Evolutionary conservation across 2,329 filamentous ascomycete species (phyloP).

Genomic region (Teratosphaeria zuluensis): DNA sequence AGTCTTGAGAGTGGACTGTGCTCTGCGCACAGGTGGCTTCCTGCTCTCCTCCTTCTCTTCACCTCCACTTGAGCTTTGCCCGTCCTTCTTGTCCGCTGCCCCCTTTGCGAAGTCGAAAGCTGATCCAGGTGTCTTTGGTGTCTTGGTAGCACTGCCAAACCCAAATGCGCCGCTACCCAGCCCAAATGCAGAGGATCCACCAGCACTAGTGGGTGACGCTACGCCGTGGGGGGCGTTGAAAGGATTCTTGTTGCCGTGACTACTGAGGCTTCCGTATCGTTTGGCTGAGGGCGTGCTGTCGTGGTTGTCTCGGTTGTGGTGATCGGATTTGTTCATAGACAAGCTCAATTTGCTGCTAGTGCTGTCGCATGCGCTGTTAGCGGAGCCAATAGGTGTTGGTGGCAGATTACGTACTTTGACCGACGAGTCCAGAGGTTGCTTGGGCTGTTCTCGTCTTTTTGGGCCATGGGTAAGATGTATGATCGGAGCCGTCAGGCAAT

Average conservation of each 20-base stretch:
- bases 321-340: conserved; percentile 57
- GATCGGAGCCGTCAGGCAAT: not conserved
- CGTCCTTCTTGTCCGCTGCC: conserved; percentile 52
- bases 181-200: conserved; percentile 81
- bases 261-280: conserved; percentile 62
- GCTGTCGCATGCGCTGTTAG: conserved; percentile 22
- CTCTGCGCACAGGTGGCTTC: conserved; percentile 17
- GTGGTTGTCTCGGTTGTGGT: conserved; percentile 42
- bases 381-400: not conserved
- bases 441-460: conserved; percentile 26
- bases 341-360: conserved; percentile 87
- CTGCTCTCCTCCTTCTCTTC: conserved; percentile 18
- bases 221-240: conserved; percentile 58
- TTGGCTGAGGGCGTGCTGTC: conserved; percentile 55
- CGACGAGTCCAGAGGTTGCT: conserved; percentile 62
- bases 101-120: conserved; percentile 67
- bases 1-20: conserved; percentile 12
- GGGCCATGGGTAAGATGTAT: conserved; percentile 17
- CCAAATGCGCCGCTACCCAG: conserved; percentile 93
- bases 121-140: conserved; percentile 66
- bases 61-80: conserved; percentile 37
- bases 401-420: conserved; percentile 56
- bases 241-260: conserved; percentile 71
- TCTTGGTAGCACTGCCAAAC: conserved; percentile 70
- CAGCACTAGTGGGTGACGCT: conserved; percentile 63